Percentiles rank a stretch among this genome's conserved stretches.
phyloP scores from a whole-genome alignment of 805 yeast species.

The Priceomyces medius region DNA sequence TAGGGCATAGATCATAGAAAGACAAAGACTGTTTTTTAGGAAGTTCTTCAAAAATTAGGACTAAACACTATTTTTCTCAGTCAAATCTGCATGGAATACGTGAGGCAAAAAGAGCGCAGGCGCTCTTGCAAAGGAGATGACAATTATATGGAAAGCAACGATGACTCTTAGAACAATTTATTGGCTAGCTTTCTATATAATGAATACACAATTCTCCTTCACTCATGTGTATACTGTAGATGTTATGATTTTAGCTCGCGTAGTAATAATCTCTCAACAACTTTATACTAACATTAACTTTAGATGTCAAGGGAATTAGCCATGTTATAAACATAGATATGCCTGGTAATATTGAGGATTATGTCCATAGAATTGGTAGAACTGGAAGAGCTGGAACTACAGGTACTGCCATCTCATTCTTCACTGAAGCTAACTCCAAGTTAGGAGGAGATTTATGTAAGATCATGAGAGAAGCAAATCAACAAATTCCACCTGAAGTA shows the following conservation, averaged over 20 bases:
- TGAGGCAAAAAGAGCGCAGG: conserved; percentile 6
- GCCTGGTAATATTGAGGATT: conserved; percentile 98
- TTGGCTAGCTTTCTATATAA: conserved; percentile 5
- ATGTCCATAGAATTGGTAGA: conserved; percentile 98
- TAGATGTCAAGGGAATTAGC: conserved; percentile 97
- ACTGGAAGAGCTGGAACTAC: conserved; percentile 98
- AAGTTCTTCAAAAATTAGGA: background rate
- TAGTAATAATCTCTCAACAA: background rate
- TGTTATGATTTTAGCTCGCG: conserved; percentile 1
- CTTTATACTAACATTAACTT: conserved; percentile 11
- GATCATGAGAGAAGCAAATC: conserved; percentile 94
- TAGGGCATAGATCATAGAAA: conserved; percentile 10
- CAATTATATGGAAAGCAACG: conserved; percentile 6
- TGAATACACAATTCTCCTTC: conserved; percentile 6
- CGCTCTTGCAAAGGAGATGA: conserved; percentile 2
- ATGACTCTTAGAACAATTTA: background rate
- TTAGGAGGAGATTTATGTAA: conserved; percentile 88
- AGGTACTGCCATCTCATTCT: conserved; percentile 94
- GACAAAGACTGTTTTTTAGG: conserved; percentile 7
- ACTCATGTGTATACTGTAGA: conserved; percentile 5
- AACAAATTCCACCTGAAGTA: conserved; percentile 78
- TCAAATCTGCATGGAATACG: conserved; percentile 4
- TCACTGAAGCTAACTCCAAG: conserved; percentile 83
- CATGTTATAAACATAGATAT: conserved; percentile 92
- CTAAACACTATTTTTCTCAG: conserved; percentile 1